Base-by-base conservation (phyloP, 805 yeast species). In the Kodamaea laetipori region DNA sequence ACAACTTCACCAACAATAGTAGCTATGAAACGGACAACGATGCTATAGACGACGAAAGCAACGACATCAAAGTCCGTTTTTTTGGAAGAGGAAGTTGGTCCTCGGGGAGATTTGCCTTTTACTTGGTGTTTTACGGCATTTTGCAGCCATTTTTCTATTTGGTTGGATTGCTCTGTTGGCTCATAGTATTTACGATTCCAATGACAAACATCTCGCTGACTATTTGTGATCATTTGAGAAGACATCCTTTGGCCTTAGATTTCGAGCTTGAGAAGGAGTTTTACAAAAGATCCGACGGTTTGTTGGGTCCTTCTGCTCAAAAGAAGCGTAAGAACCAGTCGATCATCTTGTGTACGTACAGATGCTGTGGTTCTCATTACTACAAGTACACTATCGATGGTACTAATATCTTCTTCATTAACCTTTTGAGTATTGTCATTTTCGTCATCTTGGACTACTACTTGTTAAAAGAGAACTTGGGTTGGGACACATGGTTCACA, bases 311-410 rank as follows among this genome's bases (percentile, higher is more conserved):
- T 6, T 8, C 6, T 15, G 11, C 36, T 3, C 64, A 58, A 46
- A 52, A 58, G 38, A 54, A 62, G 52, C 48, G 74, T 37, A 72
- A 80, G 37, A 76, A 79, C 55, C 81, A 76, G 51, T 67, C 80
- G 17, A 81, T 94, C 44, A 64, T 94, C 39, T 71, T 94, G 31
- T 90, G 97, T 65, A 90, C 98, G 1, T 92, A 89, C 66, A 78
- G 98, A 57, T 88, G 95, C 44, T 81, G 89, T 51, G 98, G 98
- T 1, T 76, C 80, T 61, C 96, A 90, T 61, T 94, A 94, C 66
- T 94, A 90, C 71, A 94, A 94, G 70, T 90, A 87, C 64, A 94
- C 99, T 0, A 87, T 94, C 37, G 97, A 88, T 51, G 99, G 99
- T 47, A 90, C 97, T 2, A 92, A 94, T 63, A 86, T 92, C 44